A percentile compares a stretch with the other conserved stretches of the same genome.
Conservation (phyloP, 1,139 yeast genomes). For the Saccharomyces hybrid region DNA sequence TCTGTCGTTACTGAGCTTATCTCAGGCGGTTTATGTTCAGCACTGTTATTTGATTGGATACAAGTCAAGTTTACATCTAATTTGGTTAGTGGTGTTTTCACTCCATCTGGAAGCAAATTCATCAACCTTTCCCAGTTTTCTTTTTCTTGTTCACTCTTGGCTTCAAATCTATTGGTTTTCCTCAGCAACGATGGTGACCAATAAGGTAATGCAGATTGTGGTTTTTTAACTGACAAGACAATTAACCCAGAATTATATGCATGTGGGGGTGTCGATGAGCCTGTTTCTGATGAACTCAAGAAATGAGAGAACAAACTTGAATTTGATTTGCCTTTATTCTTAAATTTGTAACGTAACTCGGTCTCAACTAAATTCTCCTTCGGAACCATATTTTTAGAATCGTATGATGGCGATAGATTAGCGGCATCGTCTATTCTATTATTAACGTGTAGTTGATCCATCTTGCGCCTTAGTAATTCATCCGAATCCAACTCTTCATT, state of each 20-base stretch:
- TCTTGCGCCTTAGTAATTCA: constrained; percentile 18
- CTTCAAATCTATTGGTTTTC: constrained; percentile 26
- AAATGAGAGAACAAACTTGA: constrained; percentile 21
- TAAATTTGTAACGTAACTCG: constrained; percentile 17
- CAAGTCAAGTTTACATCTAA: constrained; percentile 27
- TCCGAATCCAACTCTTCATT: constrained; percentile 14
- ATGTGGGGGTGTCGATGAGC: neutral
- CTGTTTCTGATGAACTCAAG: constrained; percentile 8
- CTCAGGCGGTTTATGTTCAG: constrained; percentile 24
- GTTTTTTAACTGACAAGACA: constrained; percentile 17
- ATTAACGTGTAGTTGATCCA: constrained; percentile 20
- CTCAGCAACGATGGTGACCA: constrained; percentile 31
- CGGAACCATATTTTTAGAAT: constrained; percentile 12
- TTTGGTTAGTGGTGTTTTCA: constrained; percentile 20
- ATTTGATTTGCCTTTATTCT: constrained; percentile 14
- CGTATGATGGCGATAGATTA: constrained; percentile 10
- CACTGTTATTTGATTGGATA: constrained; percentile 24
- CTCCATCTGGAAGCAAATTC: constrained; percentile 23
- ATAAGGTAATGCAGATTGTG: constrained; percentile 33
- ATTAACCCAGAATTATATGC: constrained; percentile 21
- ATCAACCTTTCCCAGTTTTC: constrained; percentile 24
- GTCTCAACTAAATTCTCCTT: constrained; percentile 14
- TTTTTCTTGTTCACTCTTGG: constrained; percentile 27
- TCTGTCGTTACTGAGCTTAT: constrained; percentile 21
- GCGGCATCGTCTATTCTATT: constrained; percentile 16